phyloP scores from a whole-genome alignment of 345 rosid species.

The Syzygium grande region DNA sequence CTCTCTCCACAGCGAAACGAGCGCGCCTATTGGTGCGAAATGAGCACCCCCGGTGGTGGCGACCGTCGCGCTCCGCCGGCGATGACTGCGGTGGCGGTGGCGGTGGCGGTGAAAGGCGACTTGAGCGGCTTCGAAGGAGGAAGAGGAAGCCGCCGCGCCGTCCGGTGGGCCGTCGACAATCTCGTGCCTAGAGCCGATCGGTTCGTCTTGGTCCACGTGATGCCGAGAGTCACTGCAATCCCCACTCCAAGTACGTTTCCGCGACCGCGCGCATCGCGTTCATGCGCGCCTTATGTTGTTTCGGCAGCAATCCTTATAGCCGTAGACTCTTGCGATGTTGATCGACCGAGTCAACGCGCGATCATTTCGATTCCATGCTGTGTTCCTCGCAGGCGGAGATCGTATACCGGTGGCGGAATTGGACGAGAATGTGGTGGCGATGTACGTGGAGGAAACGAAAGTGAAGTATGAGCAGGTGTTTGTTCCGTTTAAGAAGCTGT shows the following conservation, averaged over 20 bases:
- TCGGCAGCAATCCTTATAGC: not conserved
- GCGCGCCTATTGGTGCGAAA: not conserved
- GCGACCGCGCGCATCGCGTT: not conserved
- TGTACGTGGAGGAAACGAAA: slow-evolving; percentile 56
- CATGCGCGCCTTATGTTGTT: not conserved
- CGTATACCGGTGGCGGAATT: slow-evolving; percentile 50
- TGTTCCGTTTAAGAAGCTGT: slow-evolving; percentile 42
- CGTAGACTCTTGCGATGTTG: not conserved
- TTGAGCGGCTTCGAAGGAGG: slow-evolving; percentile 32
- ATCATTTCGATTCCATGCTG: not conserved
- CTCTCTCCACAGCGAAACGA: not conserved
- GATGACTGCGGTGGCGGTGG: not conserved
- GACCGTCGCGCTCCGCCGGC: not conserved
- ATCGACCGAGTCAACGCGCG: not conserved
- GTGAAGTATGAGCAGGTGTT: slow-evolving; percentile 36
- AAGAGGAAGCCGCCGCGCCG: slow-evolving; percentile 64
- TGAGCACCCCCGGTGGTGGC: not conserved
- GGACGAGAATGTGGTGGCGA: slow-evolving; percentile 55
- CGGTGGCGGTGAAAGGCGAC: slow-evolving; percentile 60
- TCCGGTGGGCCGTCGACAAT: slow-evolving; percentile 68
- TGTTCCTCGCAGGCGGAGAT: slow-evolving; percentile 38
- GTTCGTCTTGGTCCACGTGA: slow-evolving; percentile 68
- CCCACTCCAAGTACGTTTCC: slow-evolving; percentile 63
- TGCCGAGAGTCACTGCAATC: slow-evolving; percentile 47
- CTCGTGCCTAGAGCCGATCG: slow-evolving; percentile 36